Conservation (phyloP, 495 filamentous ascomycete species). For the Lepidopterella palustris region DNA sequence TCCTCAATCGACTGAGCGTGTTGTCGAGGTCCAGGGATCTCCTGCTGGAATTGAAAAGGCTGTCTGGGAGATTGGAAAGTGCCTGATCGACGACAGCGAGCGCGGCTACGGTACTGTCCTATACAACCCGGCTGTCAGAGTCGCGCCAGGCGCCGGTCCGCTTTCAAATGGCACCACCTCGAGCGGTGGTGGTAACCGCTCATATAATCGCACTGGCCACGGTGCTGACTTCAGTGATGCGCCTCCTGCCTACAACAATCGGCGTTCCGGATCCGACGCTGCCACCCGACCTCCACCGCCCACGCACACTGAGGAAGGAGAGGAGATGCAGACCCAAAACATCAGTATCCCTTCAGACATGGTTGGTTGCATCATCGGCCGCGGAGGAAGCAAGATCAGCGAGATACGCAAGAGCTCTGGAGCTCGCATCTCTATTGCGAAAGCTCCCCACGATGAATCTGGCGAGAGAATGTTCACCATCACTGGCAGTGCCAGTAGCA, state of each 20-base stretch:
- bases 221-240: constrained; percentile 94
- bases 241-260: constrained; percentile 53
- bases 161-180: constrained; percentile 42
- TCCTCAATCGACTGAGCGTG: constrained; percentile 96
- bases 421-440: constrained; percentile 95
- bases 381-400: constrained; percentile 89
- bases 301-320: constrained; percentile 87
- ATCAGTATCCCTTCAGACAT: constrained; percentile 99
- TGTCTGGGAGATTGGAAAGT: constrained; percentile 98
- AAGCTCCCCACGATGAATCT: constrained; percentile 93
- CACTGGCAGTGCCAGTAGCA: constrained; percentile 83
- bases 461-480: constrained; percentile 99
- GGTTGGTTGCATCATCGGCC: constrained; percentile 98
- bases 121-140: constrained; percentile 91
- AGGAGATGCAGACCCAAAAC: constrained; percentile 97
- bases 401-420: constrained; percentile 95
- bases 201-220: constrained; percentile 89
- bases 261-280: constrained; percentile 75
- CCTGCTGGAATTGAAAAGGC: constrained; percentile 92
- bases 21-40: constrained; percentile 91
- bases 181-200: constrained; percentile 52
- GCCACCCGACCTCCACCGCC: constrained; percentile 63
- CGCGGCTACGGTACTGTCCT: constrained; percentile 92
- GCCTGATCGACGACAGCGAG: constrained; percentile 94
- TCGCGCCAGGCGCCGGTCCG: constrained; percentile 54